Evolutionary conservation across 148 eudicot genomes (phyloP), one percentile per base, ranked within the genome.

Genomic region (Suaeda aralocaspica): DNA sequence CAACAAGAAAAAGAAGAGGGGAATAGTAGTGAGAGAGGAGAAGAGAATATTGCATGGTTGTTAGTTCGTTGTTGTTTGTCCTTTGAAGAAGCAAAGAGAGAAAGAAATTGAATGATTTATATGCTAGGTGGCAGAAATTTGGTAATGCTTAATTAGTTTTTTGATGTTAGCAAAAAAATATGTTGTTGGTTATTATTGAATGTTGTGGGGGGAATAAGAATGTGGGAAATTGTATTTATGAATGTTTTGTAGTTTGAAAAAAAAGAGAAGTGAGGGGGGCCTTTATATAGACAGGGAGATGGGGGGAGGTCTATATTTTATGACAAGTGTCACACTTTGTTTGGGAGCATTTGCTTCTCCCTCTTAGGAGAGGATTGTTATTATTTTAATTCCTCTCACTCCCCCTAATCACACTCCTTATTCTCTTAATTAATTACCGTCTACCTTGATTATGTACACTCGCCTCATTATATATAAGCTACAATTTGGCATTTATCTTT

Each of bases 241-340:
- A n/a, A n/a, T n/a, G n/a, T n/a, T 65, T 62, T 81, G 81, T 69
- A 67, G 65, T 44, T 70, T 36, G n/a, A n/a, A 70, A 68, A 61
- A 53, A 26, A 49, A 44, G 25, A 19, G 70, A 25, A 39, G 39
- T 48, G 67, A 36, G 59, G 77, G 70, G 74, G 71, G 30, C 50
- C 52, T 75, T 71, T 78, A 78, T 75, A 78, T 75, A 78, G 84
- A 59, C 42, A 52, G 48, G 24, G 58, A 46, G 72, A 66, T 70
- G 59, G 78, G 51, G 57, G 52, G 60, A 30, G 26, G 25, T 15
- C 29, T 26, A 67, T 49, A 39, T 72, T 74, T 65, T 36, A 75
- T 72, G 82, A 72, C 84, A 81, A 71, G 79, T 68, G 84, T 78
- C 84, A 26, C 44, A 6, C 33, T 36, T 39, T 67, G 59, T 75